phyloP scores from a whole-genome alignment of 2,329 filamentous ascomycete species.

The Fusarium brevicatenulatum region DNA sequence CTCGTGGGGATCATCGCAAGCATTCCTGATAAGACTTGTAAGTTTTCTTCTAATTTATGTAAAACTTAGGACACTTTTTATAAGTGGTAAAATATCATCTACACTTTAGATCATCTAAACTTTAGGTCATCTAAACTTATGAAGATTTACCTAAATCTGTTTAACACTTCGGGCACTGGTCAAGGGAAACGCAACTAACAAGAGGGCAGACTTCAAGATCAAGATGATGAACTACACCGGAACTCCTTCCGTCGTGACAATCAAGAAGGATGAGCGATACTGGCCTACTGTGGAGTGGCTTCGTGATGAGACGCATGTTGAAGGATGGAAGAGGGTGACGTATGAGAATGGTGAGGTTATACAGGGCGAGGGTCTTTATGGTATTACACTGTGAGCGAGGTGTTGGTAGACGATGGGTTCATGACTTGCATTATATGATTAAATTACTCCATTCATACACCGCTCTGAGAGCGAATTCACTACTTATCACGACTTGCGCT shows the following conservation, averaged over 20 bases:
- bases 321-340: conserved; percentile 71
- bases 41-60: conserved; percentile 40
- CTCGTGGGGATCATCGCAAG: conserved; percentile 86
- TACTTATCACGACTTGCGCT: neutral
- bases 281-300: conserved; percentile 77
- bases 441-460: neutral
- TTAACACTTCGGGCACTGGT: no score
- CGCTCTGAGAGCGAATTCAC: neutral
- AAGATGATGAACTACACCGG: conserved; percentile 98
- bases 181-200: neutral
- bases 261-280: conserved; percentile 99
- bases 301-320: conserved; percentile 66
- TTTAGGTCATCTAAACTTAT: no score
- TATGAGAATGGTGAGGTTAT: conserved; percentile 66
- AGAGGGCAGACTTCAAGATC: conserved; percentile 82
- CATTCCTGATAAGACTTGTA: conserved; percentile 94
- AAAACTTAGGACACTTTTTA: neutral
- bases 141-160: no score
- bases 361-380: conserved; percentile 64
- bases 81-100: no score
- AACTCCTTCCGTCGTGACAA: conserved; percentile 96
- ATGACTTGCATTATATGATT: neutral
- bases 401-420: no score
- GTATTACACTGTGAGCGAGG: conserved; percentile 46
- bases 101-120: no score